Evolutionary conservation across 2,329 filamentous ascomycete genomes (phyloP).

Genomic region (Cordyceps cicadae): DNA sequence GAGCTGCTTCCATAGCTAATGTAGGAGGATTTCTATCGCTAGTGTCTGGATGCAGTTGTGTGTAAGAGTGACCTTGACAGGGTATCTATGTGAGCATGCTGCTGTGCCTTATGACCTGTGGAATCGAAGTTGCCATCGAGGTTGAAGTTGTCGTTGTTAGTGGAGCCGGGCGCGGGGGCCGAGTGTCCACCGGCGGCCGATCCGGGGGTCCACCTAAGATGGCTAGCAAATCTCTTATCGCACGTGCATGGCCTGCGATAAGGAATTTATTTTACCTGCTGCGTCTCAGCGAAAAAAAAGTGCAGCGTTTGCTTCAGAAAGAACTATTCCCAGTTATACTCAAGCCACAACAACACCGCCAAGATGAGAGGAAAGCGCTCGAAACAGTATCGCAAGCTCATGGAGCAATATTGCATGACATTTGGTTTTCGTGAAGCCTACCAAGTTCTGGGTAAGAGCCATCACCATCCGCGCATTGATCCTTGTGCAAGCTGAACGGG

Average conservation of each 20-base stretch:
- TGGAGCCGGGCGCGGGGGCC: background rate
- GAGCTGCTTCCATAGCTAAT: no score
- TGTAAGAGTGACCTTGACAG: no score
- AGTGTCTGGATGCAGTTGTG: no score
- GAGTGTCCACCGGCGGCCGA: background rate
- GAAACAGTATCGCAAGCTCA: constrained; percentile 66
- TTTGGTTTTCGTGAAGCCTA: constrained; percentile 93
- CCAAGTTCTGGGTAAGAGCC: constrained; percentile 63
- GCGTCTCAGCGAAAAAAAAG: background rate
- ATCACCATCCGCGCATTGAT: background rate
- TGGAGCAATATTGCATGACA: constrained; percentile 80
- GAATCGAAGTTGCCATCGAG: background rate
- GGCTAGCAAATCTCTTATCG: constrained; percentile 22
- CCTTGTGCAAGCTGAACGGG: background rate
- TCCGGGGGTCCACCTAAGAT: background rate
- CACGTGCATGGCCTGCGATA: constrained; percentile 27
- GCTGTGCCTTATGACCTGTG: background rate
- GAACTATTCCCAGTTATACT: background rate
- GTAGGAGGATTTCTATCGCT: no score
- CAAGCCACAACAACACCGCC: constrained; percentile 5
- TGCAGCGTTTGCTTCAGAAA: background rate
- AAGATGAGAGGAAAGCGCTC: constrained; percentile 44
- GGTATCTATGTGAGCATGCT: no score
- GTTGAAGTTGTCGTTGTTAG: background rate
- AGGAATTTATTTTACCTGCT: constrained; percentile 30